Base-by-base conservation (phyloP, 2,329 filamentous ascomycete genomes). In the Pseudogymnoascus sp. region DNA sequence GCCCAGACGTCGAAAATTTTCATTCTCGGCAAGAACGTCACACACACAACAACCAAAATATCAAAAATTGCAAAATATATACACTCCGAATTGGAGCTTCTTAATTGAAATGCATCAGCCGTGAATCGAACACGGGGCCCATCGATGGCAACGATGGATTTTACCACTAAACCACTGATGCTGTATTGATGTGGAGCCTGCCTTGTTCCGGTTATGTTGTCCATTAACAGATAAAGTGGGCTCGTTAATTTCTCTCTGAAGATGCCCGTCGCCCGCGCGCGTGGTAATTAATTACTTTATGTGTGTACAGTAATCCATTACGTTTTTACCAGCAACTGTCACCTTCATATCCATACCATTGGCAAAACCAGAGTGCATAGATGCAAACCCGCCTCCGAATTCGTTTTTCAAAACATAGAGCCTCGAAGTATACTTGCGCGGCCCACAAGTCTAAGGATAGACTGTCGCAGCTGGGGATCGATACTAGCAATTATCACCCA, bases 81-180 rank as follows among this genome's bases (percentile, higher is more conserved):
- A 34, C 25, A 56, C 25, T 18, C 46, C 46, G 8, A 56, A 34
- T 34, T 5, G 8, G 25, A 56, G 46, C 25, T 56, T 56, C 25
- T 56, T 34, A 34, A 18, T 31, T 5, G n/a, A 31, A 1, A 34
- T 56, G 46, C 46, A 56, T 56, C 46, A 56, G 65, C 70, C 70
- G 69, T 56, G 71, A 73, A 72, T 72, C 70, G 71, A 72, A 73
- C 71, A 61, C 70, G 72, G 72, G 72, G 69, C 72, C 69, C 71
- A 69, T 73, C 72, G 72, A 73, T 73, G 72, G 72, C 72, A 73
- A 73, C 72, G 72, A 73, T 68, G 71, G 69, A 73, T 73, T 73
- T 70, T 56, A 56, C 46, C 46, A 56, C 46, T 56, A 56, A 56
- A 56, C 46, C 46, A 53, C 46, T 37, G 31, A 53, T 53, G 44